Base-by-base conservation (phyloP, 805 yeast genomes). In the Pachysolen tannophilus region DNA sequence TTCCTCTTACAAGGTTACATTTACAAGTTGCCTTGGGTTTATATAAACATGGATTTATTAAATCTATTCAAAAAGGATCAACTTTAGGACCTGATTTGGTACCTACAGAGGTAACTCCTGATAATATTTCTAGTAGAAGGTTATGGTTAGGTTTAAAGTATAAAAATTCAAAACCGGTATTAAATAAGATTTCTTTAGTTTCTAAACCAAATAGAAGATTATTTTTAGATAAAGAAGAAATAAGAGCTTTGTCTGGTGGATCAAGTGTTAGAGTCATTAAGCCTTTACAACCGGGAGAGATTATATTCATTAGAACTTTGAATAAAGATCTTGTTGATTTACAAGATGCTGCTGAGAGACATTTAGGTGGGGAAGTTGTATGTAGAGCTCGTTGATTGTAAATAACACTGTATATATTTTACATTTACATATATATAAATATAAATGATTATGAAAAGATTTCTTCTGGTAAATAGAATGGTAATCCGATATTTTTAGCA, bases 101-200 rank as follows among this genome's bases (percentile, higher is more conserved):
- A 2, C 81, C 88, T 1, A 76, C 75, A 4, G 87, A 81, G 28
- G 82, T 77, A 16, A 87, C 97, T 0, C 87, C 82, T 23, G 95
- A 84, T 53, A 88, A 90, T 52, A 75, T 92, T 20, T 60, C 94
- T 14, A 72, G 88, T 1, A 76, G 97, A 51, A 71, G 94, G 46
- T 68, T 92, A 33, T 92, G 98, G 98, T 57, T 92, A 15, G 94
- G 88, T 2, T 65, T 92, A 55, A 92, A 92, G 56, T 92, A 92
- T 57, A 75, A 90, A 52, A 75, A 85, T 44, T 75, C 80, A 50
- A 65, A 68, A 45, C 81, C 96, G 0, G 94, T 92, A 13, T 65
- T 92, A 43, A 69, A 76, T 44, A 70, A 75, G 37, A 73, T 87
- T 48, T 67, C 73, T 20, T 65, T 90, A 46, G 75, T 92, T 20